A percentile compares a stretch with the other conserved stretches of the same genome.
Evolutionary conservation across 1,139 yeast species (phyloP).

Genomic region (Arxiozyma bovina): DNA sequence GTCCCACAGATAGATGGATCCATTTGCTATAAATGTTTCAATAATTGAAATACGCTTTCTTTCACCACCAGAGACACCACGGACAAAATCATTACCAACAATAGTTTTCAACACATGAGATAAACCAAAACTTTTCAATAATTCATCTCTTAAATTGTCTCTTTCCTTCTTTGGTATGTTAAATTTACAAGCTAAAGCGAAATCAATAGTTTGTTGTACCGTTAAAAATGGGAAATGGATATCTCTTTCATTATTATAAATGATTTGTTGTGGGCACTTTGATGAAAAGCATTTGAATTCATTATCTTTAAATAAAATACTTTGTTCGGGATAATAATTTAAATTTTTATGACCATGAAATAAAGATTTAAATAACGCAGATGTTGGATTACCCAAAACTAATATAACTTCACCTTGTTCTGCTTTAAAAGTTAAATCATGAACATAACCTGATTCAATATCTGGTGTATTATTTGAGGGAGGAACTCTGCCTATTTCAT

Average conservation of each 20-base stretch:
- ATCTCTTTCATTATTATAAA: constrained; percentile 44
- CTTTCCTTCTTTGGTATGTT: constrained; percentile 33
- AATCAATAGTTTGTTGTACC: constrained; percentile 40
- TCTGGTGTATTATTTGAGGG: constrained; percentile 1
- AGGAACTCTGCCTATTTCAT: constrained; percentile 2
- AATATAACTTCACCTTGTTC: constrained; percentile 27
- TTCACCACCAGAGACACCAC: constrained; percentile 42
- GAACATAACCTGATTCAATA: constrained; percentile 4
- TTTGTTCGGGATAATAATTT: constrained; percentile 31
- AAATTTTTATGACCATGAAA: constrained; percentile 20
- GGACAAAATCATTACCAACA: constrained; percentile 38
- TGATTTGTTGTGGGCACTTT: constrained; percentile 32
- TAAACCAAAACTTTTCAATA: constrained; percentile 37
- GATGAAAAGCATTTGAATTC: constrained; percentile 21
- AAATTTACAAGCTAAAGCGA: constrained; percentile 31
- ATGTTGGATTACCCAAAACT: constrained; percentile 23
- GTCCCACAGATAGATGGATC: constrained; percentile 45
- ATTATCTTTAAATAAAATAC: constrained; percentile 18
- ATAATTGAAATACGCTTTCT: constrained; percentile 40
- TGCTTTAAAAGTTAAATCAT: constrained; percentile 23
- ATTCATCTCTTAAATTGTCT: constrained; percentile 32
- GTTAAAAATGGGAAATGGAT: constrained; percentile 42
- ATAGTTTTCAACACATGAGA: constrained; percentile 35
- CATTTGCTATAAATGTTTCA: constrained; percentile 41
- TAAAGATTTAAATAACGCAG: constrained; percentile 17